Evolutionary conservation across 192 early-diverging fungal genomes (phyloP).

Genomic region (Kickxella alabastrina): DNA sequence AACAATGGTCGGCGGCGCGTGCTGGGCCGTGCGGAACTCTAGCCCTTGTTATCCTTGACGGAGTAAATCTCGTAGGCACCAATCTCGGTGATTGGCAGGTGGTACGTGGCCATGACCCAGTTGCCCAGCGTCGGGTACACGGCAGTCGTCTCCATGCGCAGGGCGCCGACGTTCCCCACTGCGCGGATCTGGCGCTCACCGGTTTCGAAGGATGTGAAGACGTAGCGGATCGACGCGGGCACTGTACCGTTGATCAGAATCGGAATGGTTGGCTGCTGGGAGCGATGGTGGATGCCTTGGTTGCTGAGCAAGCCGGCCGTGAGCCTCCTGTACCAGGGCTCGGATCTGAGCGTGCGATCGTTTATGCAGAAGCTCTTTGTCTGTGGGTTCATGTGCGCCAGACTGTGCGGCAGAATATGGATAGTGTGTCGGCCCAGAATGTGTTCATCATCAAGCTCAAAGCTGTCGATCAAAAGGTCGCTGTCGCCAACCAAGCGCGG

Average conservation of each 20-base stretch:
- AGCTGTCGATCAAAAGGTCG: conserved; percentile 45
- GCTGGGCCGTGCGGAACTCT: conserved; percentile 37
- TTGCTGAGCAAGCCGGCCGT: conserved; percentile 11
- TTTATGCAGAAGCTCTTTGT: conserved; percentile 32
- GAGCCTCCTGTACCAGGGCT: conserved; percentile 33
- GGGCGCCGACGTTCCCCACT: conserved; percentile 18
- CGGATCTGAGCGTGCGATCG: background rate
- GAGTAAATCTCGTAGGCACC: conserved; percentile 43
- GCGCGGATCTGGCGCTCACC: conserved; percentile 29
- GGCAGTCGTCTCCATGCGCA: conserved; percentile 20
- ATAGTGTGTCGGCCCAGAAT: conserved; percentile 52
- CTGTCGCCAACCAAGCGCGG: conserved; percentile 47
- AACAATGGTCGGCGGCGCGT: conserved; percentile 37
- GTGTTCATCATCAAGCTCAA: conserved; percentile 42
- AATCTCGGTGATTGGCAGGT: conserved; percentile 26
- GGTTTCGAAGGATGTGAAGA: conserved; percentile 37
- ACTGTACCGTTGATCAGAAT: conserved; percentile 47
- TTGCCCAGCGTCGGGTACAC: conserved; percentile 32
- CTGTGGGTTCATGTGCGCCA: conserved; percentile 45
- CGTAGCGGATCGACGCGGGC: conserved; percentile 37
- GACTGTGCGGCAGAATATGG: conserved; percentile 47
- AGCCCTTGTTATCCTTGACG: conserved; percentile 40
- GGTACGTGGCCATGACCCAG: conserved; percentile 46
- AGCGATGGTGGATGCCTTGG: background rate
- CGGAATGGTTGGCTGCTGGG: conserved; percentile 23